Percentiles rank a stretch among this genome's conserved stretches.
phyloP scores from a whole-genome alignment of 441 rosid species.

The Adansonia rubrostipa region DNA sequence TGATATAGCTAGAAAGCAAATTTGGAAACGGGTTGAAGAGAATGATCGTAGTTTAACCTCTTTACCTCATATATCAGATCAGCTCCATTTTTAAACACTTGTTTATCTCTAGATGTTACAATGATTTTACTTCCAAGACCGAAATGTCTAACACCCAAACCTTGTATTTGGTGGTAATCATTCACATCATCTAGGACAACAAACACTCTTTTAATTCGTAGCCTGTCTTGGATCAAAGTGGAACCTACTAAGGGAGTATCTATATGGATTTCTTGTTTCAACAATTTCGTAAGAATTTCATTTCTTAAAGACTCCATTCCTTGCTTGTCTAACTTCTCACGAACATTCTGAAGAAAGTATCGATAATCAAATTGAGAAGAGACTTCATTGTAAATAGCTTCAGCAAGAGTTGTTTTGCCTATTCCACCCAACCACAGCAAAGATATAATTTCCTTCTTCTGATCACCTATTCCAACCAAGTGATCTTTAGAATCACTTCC shows the following conservation, averaged over 20 bases:
- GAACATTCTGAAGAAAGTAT: slow-evolving; percentile 30
- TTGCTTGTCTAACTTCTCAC: slow-evolving; percentile 10
- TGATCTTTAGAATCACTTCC: background rate
- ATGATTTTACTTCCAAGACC: slow-evolving; percentile 42
- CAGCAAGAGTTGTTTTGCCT: slow-evolving; percentile 40
- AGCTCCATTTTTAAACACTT: slow-evolving; percentile 23
- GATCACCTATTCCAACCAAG: slow-evolving; percentile 30
- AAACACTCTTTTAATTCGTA: slow-evolving; percentile 26
- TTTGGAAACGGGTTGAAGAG: slow-evolving; percentile 36
- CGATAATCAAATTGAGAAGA: slow-evolving; percentile 32
- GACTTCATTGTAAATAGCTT: slow-evolving; percentile 26
- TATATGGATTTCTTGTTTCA: slow-evolving; percentile 28
- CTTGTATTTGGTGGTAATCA: slow-evolving; percentile 31
- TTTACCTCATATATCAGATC: slow-evolving; percentile 26
- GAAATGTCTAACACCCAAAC: slow-evolving; percentile 31
- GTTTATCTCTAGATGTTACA: slow-evolving; percentile 38
- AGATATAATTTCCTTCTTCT: slow-evolving; percentile 19
- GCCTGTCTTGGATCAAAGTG: slow-evolving; percentile 27
- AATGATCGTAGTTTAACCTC: slow-evolving; percentile 16
- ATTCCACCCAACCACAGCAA: slow-evolving; percentile 40
- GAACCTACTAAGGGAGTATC: slow-evolving; percentile 31
- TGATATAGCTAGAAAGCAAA: slow-evolving; percentile 34
- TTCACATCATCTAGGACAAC: slow-evolving; percentile 40
- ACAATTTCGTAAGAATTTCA: slow-evolving; percentile 32
- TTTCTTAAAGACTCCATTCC: slow-evolving; percentile 24